phyloP scores from a whole-genome alignment of 371 early-diverging fungal genomes.

The Basidiobolus heterosporus region DNA sequence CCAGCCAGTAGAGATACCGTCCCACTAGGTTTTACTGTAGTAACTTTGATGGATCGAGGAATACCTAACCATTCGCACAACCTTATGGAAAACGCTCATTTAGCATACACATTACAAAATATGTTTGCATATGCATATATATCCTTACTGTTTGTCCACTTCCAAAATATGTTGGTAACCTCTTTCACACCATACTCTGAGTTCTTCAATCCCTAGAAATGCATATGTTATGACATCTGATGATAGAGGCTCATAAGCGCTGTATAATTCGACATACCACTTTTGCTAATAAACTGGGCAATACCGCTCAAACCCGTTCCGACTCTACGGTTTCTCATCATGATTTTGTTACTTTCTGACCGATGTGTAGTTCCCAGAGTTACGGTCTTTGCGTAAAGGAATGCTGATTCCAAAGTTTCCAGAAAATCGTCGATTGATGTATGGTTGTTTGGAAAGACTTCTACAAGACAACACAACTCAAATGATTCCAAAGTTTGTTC shows the following conservation, averaged over 20 bases:
- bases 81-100: too few species aligned
- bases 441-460: slow-evolving; percentile 17
- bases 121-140: too few species aligned
- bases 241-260: not conserved
- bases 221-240: not conserved
- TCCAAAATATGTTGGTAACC: slow-evolving; percentile 11
- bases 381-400: slow-evolving; percentile 20
- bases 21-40: slow-evolving; percentile 18
- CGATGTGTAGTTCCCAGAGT: slow-evolving; percentile 19
- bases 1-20: slow-evolving; percentile 19
- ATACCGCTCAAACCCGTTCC: slow-evolving; percentile 17
- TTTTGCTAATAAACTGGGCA: slow-evolving; percentile 16
- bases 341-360: slow-evolving; percentile 16
- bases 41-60: slow-evolving; percentile 17
- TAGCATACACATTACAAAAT: too few species aligned
- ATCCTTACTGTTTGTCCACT: slow-evolving; percentile 7
- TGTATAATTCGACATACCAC: slow-evolving; percentile 6
- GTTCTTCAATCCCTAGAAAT: slow-evolving; percentile 1
- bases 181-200: slow-evolving; percentile 13
- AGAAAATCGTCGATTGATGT: slow-evolving; percentile 10
- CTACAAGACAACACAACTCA: slow-evolving; percentile 21
- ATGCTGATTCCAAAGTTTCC: slow-evolving; percentile 17
- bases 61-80: slow-evolving; percentile 16
- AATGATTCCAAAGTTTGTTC: slow-evolving; percentile 22
- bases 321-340: slow-evolving; percentile 19